Base-by-base conservation (phyloP, 2,329 filamentous ascomycete genomes). In the Trichophyton simii region DNA sequence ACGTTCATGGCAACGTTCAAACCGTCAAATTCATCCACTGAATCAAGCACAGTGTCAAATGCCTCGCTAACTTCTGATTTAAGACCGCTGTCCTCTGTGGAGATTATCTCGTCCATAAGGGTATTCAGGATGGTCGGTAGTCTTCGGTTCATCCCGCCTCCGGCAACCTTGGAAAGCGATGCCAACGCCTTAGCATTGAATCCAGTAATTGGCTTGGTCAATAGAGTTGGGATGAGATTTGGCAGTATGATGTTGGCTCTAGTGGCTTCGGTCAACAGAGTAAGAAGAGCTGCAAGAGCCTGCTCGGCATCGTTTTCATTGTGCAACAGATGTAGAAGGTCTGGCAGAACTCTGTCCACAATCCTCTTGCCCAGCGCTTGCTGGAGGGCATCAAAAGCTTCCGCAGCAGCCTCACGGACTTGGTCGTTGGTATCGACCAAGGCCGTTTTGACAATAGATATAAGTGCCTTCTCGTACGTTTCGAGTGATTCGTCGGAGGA, bases 131-230 rank as follows among this genome's bases (percentile, higher is more conserved):
- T 96, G 64, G 84, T 88, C 15, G 92, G 90, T 62, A 99, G 76
- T 67, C 90, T 86, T 69, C 94, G 83, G 68, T 91, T 95, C 88
- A 99, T 96, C 60, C 91, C 87, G 60, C 87, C 82, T 60, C 91
- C 87, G 63, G 94, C 92, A 58, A 99, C 95, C 74, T 91, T 87
- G 58, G 95, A 91, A 68, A 99, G 77, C 28, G 94, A 97, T 42
- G 94, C 94, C 65, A 99, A 78, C 11, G 94, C 94, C 72, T 87
- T 91, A 63, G 95, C 94, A 71, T 99, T 96, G 81, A 99, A 99
- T 0, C 87, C 84, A 31, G 91, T 88, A 67, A 99, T 96, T 1
- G 94, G 94, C 60, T 90, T 86, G 7, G 88, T 87, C 63, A 95
- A 88, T 36, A 99, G 82, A 1, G 91, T 97, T 0, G 95, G 94